Evolutionary conservation across 306 rosid genomes (phyloP).

Genomic region (Purshia tridentata): DNA sequence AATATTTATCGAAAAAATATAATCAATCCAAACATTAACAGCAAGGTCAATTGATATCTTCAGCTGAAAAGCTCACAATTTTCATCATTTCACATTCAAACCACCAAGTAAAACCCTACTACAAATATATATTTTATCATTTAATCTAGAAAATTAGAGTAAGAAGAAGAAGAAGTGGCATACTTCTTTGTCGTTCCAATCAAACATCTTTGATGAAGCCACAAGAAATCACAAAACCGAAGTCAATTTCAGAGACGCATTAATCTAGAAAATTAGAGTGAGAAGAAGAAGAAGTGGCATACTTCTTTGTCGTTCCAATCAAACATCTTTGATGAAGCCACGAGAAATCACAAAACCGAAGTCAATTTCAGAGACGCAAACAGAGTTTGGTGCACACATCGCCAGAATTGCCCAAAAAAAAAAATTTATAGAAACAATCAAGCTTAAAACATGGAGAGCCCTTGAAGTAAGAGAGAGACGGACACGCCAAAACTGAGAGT

Average conservation of each 20-base stretch:
- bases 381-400: slow-evolving; percentile 57
- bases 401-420: slow-evolving; percentile 42
- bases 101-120: neutral
- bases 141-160: neutral
- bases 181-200: slow-evolving; percentile 89
- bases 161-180: neutral
- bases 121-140: too few species aligned
- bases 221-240: slow-evolving; percentile 34
- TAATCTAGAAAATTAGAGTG: neutral
- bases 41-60: neutral
- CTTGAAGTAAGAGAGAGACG: neutral
- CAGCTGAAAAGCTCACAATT: neutral
- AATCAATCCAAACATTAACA: neutral
- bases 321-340: slow-evolving; percentile 59
- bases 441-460: neutral
- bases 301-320: slow-evolving; percentile 92
- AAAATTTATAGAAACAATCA: slow-evolving; percentile 36
- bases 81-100: neutral
- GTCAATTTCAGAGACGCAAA: slow-evolving; percentile 39
- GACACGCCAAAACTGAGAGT: neutral
- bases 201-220: slow-evolving; percentile 63
- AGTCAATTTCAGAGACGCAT: slow-evolving; percentile 47
- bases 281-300: neutral
- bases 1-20: neutral
- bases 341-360: slow-evolving; percentile 36